A percentile compares a stretch with the other conserved stretches of the same genome.
These are phyloP conservation scores for Cryphonectria parasitica DNA, from an alignment of 2,329 filamentous ascomycete genomes.

Conservation along the genomic window DNA sequence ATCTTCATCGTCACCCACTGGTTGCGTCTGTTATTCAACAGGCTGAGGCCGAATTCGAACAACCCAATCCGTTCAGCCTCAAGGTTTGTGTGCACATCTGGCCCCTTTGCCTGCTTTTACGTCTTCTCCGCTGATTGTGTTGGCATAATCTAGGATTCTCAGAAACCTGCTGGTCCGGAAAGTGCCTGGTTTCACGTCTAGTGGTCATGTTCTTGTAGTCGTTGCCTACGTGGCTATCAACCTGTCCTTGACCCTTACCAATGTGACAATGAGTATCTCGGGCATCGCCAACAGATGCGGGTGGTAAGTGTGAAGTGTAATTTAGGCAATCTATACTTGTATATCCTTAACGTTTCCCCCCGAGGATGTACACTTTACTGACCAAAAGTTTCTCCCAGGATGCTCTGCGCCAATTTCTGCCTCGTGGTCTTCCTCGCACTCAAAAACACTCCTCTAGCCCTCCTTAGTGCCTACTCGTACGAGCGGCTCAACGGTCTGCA, in stretches of 20 bases:
- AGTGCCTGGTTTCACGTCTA: slow-evolving; percentile 39
- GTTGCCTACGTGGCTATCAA: slow-evolving; percentile 39
- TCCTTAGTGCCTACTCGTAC: slow-evolving; percentile 58
- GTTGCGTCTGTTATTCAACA: slow-evolving; percentile 22
- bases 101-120: no score
- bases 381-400: slow-evolving; percentile 30
- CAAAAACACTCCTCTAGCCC: slow-evolving; percentile 62
- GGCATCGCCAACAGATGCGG: slow-evolving; percentile 37
- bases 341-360: neutral
- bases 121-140: neutral
- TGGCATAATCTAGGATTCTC: slow-evolving; percentile 28
- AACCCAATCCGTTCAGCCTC: slow-evolving; percentile 17
- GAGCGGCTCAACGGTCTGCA: slow-evolving; percentile 63
- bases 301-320: slow-evolving; percentile 36
- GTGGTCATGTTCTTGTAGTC: slow-evolving; percentile 40
- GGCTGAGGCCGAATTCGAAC: neutral
- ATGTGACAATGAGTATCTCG: slow-evolving; percentile 33
- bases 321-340: neutral
- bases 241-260: slow-evolving; percentile 36
- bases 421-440: slow-evolving; percentile 59
- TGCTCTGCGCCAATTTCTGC: slow-evolving; percentile 47
- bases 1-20: slow-evolving; percentile 26
- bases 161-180: slow-evolving; percentile 39
- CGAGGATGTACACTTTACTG: neutral
- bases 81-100: slow-evolving; percentile 7